Evolutionary conservation across 225 moss, liverwort and hornwort genomes (phyloP), one percentile per base, ranked within the genome.

Genomic region (Marchantia paleacea): DNA sequence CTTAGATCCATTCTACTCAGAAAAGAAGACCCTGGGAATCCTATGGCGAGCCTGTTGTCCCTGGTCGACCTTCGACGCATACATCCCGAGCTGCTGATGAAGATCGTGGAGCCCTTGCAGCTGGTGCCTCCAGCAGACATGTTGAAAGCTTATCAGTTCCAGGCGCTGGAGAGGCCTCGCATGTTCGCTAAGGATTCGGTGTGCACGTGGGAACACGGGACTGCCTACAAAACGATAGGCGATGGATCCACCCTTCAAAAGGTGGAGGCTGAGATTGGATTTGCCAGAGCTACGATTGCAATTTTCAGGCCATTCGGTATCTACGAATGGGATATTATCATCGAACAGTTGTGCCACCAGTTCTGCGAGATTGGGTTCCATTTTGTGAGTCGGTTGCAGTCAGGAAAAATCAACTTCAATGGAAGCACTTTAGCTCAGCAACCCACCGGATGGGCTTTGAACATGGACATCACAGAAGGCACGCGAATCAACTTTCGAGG

Each of bases 341-440:
- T 87, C 10, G 87, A 87, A 54, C 81, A 87, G 50, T 22, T 84
- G 52, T 87, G 87, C 61, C 55, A 55, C 24, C 80, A 70, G 64
- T 87, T 84, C 25, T 87, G 84, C 64, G 87, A 87, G 69, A 82
- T 87, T 10, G 87, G 87, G 49, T 87, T 87, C 28, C 78, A 84
- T 39, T 77, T 64, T 26, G 77, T 73, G 49, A 73, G 77, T 18
- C 67, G 49, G 24, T 75, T 78, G 57, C 80, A 80, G 30, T 77
- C 73, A 6, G 82, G 69, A 52, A 82, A 80, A 61, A 84, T 84
- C 0, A 84, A 82, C 20, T 84, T 87, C 82, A 80, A 66, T 10
- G 73, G 80, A 25, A 63, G 30, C 52, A 84, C 80, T 49, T 61
- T 87, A 51, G 50, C 84, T 48, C 39, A 82, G 61, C 82, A 87